Evolutionary conservation across 1,139 yeast genomes (phyloP).

Genomic region (Hansenula sp.): DNA sequence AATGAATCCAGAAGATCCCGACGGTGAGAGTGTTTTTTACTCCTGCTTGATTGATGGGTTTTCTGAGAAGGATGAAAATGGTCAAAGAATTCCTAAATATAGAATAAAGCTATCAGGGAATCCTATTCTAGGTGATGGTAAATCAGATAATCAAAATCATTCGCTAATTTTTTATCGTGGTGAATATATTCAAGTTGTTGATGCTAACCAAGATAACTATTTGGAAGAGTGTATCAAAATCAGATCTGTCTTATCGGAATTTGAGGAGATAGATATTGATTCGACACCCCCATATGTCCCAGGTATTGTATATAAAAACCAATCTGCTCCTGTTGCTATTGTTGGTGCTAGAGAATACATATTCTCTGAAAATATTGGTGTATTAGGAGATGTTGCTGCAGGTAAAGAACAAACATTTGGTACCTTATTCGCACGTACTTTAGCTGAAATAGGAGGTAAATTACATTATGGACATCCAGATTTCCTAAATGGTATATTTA

Average conservation of each 20-base stretch:
- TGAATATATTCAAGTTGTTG: constrained; percentile 82
- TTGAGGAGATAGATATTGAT: constrained; percentile 51
- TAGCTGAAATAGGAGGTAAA: constrained; percentile 84
- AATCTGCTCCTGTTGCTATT: constrained; percentile 64
- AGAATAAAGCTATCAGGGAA: constrained; percentile 70
- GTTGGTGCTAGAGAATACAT: constrained; percentile 87
- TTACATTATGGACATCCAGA: constrained; percentile 93
- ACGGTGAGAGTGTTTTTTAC: constrained; percentile 37
- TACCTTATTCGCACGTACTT: constrained; percentile 78
- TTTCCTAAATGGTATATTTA: constrained; percentile 74
- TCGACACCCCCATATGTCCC: constrained; percentile 42
- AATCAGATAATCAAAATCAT: constrained; percentile 82
- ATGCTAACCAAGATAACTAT: constrained; percentile 86
- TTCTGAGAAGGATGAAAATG: constrained; percentile 35
- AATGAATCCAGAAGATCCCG: constrained; percentile 28
- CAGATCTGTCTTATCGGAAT: constrained; percentile 71
- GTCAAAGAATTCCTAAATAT: constrained; percentile 44
- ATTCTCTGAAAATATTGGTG: constrained; percentile 81
- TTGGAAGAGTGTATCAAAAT: constrained; percentile 82
- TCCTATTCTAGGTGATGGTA: constrained; percentile 88
- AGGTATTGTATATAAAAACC: constrained; percentile 32
- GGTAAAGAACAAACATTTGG: constrained; percentile 94
- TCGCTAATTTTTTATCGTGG: constrained; percentile 78
- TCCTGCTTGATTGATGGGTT: constrained; percentile 61
- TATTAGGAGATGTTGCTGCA: constrained; percentile 88